These are phyloP conservation scores for Gonium pectorale DNA, from an alignment of 139 green algal species.

Conservation along the genomic window DNA sequence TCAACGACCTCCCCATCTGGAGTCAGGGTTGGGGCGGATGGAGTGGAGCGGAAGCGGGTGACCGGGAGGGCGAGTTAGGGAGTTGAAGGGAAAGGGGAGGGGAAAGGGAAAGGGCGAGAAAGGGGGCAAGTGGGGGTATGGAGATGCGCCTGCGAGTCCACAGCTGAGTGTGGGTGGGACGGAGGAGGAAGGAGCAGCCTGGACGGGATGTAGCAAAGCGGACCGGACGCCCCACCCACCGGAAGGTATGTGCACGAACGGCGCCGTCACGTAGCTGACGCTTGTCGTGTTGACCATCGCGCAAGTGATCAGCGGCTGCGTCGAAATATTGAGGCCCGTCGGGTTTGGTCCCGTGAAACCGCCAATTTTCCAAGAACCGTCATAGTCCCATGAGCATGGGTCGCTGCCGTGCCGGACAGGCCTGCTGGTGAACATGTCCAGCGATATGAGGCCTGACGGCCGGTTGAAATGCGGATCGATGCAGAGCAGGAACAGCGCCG, in stretches of 20 bases:
- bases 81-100: not conserved
- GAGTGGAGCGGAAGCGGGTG: not conserved
- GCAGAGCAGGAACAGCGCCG: not conserved
- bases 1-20: not conserved
- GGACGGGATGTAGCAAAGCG: no score
- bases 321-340: not conserved
- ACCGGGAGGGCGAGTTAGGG: not conserved
- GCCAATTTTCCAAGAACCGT: conserved; percentile 37
- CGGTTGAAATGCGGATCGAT: conserved; percentile 16
- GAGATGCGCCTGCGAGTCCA: not conserved
- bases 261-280: conserved; percentile 5
- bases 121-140: not conserved
- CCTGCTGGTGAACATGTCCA: not conserved
- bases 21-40: not conserved
- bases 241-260: conserved; percentile 17
- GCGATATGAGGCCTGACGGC: conserved; percentile 6
- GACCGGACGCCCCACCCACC: not conserved
- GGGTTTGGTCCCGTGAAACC: not conserved
- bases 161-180: no score
- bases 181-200: no score
- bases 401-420: conserved; percentile 12
- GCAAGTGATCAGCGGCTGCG: not conserved
- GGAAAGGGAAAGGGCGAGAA: not conserved
- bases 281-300: not conserved
- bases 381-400: conserved; percentile 35